phyloP scores from a whole-genome alignment of 1,139 yeast species.

The Yamadazyma membranifaciens region DNA sequence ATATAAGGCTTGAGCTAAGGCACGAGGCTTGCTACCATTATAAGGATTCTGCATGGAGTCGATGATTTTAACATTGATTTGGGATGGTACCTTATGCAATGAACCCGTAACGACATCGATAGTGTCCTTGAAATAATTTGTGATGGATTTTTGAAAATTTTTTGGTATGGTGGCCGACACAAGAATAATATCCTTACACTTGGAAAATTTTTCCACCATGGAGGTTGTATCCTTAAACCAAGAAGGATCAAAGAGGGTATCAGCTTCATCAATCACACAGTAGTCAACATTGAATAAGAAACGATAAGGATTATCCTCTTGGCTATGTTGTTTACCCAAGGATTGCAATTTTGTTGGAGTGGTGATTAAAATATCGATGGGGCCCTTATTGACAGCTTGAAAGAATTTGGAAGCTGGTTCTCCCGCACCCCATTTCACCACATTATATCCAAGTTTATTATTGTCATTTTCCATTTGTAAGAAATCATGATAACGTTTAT shows the following conservation, averaged over 20 bases:
- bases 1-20: slow-evolving; percentile 83
- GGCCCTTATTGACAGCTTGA: slow-evolving; percentile 37
- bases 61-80: slow-evolving; percentile 67
- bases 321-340: slow-evolving; percentile 42
- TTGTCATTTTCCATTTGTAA: slow-evolving; percentile 25
- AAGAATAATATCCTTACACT: slow-evolving; percentile 63
- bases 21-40: slow-evolving; percentile 78
- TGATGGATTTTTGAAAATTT: slow-evolving; percentile 64
- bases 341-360: slow-evolving; percentile 65
- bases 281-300: slow-evolving; percentile 49
- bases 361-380: slow-evolving; percentile 77
- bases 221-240: slow-evolving; percentile 69
- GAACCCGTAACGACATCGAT: slow-evolving; percentile 73
- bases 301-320: slow-evolving; percentile 48
- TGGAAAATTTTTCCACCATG: slow-evolving; percentile 51
- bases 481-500: slow-evolving; percentile 21
- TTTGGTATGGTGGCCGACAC: slow-evolving; percentile 92
- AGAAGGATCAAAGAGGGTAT: slow-evolving; percentile 82
- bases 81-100: slow-evolving; percentile 77
- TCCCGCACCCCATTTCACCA: slow-evolving; percentile 58
- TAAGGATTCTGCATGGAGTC: slow-evolving; percentile 78
- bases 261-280: slow-evolving; percentile 92
- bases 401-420: slow-evolving; percentile 50
- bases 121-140: slow-evolving; percentile 59
- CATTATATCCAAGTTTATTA: slow-evolving; percentile 37